Evolutionary conservation across 352 stramenopile genomes (phyloP), one percentile per base, ranked within the genome.

Genomic region (Pythium guiyangense): DNA sequence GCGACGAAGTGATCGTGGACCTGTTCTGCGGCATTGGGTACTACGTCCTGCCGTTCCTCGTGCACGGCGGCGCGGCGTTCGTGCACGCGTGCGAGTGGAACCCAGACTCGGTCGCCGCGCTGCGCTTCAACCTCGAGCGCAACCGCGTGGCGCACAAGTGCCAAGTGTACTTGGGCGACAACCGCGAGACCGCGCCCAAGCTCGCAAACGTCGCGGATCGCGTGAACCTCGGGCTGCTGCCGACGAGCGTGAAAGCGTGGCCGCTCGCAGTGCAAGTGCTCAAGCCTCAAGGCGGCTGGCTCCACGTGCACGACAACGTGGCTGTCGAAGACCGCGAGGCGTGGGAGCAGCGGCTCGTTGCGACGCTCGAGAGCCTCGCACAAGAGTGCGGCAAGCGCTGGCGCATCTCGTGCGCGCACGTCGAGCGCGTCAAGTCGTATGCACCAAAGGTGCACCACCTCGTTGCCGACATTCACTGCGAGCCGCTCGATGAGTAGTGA

Each of bases 11-110:
- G 1, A 87, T 99, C 29, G 84, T 99, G 34, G 96, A 99, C 62
- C 77, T 99, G 46, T 99, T 98, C 59, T 95, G 92, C 39, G 96
- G 96, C n/a, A 99, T 99, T 67, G 96, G 96, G 15, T 99, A 99
- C 67, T 99, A 98, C 61, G 94, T 97, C 27, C 69, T 99, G 20
- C 96, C 95, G 0, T 97, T 97, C 51, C 74, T 98, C 6, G 79
- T 98, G 44, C 81, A 97, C 59, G 94, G 88, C 37, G 84, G 87
- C 11, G 94, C 92, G 2, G 63, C 69, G 4, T 86, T 97, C 54
- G 89, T 98, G 2, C 88, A 97, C 53, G 90, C 92, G 17, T 98
- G 92, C 59, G 96, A 99, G 67, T 98, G 94, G 95, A 98, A 98
- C 59, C 84, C 90, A 2, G 78, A 98, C 73, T 97, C 95, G 42